phyloP scores from a whole-genome alignment of 176 grass and related monocot species.

The bread wheat (Triticum aestivum) region DNA sequence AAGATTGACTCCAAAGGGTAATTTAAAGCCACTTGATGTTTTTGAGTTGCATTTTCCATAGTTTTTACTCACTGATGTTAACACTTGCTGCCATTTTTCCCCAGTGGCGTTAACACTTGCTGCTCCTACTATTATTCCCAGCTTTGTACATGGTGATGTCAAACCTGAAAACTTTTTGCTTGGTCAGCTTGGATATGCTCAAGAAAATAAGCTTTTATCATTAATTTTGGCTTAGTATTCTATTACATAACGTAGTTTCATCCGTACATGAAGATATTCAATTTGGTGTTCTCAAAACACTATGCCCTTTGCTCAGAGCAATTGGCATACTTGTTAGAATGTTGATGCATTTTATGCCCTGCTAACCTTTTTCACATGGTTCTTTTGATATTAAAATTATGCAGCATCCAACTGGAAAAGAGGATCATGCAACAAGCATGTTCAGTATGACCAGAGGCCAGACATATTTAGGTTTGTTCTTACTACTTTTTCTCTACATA shows the following conservation, averaged over 20 bases:
- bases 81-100: not conserved
- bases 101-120: not conserved
- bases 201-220: slow-evolving; percentile 73
- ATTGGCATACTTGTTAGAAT: not conserved
- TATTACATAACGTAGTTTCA: not conserved
- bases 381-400: slow-evolving; percentile 34
- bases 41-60: not conserved
- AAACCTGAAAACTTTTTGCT: slow-evolving; percentile 90
- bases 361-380: not conserved
- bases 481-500: slow-evolving; percentile 26
- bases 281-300: not conserved
- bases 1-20: not conserved
- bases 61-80: not conserved
- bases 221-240: slow-evolving; percentile 76
- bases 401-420: slow-evolving; percentile 69
- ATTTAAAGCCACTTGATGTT: not conserved
- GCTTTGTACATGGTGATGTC: slow-evolving; percentile 83
- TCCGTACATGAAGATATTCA: slow-evolving; percentile 8
- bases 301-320: not conserved
- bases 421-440: slow-evolving; percentile 45
- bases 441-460: slow-evolving; percentile 86
- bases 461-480: slow-evolving; percentile 74
- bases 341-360: not conserved
- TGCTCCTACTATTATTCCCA: slow-evolving; percentile 2
- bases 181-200: slow-evolving; percentile 58